phyloP scores from a whole-genome alignment of 345 rosid species.

The Leavenworthia alabamica region DNA sequence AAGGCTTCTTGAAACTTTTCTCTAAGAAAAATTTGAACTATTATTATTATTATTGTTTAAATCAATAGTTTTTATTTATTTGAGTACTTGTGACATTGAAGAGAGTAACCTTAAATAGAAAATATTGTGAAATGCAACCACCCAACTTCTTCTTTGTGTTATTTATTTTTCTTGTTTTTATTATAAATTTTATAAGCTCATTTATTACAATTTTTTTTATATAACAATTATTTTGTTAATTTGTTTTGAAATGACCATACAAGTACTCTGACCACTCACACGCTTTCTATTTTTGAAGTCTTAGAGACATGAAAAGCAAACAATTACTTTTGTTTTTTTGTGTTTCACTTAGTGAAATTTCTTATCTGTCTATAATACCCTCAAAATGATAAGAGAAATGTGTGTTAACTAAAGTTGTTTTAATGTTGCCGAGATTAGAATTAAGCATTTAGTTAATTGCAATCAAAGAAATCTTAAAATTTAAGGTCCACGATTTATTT shows the following conservation, averaged over 20 bases:
- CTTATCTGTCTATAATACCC: not conserved
- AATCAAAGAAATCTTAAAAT: too few relatives aligned
- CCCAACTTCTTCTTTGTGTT: not conserved
- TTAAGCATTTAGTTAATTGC: too few relatives aligned
- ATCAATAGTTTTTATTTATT: not conserved
- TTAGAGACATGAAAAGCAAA: not conserved
- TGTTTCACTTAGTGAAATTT: too few relatives aligned
- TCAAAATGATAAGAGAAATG: not conserved
- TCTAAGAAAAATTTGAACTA: not conserved
- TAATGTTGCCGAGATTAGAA: not conserved
- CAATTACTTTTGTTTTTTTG: too few relatives aligned
- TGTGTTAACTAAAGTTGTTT: not conserved
- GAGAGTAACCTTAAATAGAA: slow-evolving; percentile 10
- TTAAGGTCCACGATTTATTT: too few relatives aligned
- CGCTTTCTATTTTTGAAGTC: not conserved
- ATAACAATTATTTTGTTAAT: not conserved
- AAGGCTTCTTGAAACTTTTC: not conserved
- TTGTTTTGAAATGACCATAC: slow-evolving; percentile 20
- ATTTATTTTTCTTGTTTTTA: not conserved
- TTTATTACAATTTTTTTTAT: not conserved
- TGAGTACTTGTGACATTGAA: not conserved
- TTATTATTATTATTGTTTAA: not conserved
- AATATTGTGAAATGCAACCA: slow-evolving; percentile 14
- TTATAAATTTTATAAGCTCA: not conserved
- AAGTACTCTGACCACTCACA: slow-evolving; percentile 5